phyloP scores from a whole-genome alignment of 2,329 filamentous ascomycete species.

The Aureobasidium sp. region DNA sequence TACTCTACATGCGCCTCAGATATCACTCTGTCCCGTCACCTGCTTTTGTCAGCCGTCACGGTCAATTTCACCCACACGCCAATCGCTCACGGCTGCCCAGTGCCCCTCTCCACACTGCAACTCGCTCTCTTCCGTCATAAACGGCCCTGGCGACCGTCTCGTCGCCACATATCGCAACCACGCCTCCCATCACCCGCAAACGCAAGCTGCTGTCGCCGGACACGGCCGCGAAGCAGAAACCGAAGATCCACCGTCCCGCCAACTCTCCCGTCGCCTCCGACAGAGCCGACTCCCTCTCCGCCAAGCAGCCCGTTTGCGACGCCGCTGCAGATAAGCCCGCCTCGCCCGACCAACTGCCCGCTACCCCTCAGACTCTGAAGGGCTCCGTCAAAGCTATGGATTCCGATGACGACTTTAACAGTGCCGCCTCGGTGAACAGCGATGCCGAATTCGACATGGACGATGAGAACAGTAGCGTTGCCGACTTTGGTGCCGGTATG shows the following conservation, averaged over 20 bases:
- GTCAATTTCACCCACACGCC: not conserved
- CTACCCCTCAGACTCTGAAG: constrained; percentile 41
- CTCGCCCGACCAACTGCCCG: constrained; percentile 33
- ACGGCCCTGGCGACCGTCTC: constrained; percentile 17
- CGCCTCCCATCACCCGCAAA: constrained; percentile 28
- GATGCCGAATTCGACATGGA: constrained; percentile 53
- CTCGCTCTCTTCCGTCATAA: constrained; percentile 22
- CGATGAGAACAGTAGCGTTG: constrained; percentile 64
- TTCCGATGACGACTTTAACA: constrained; percentile 92
- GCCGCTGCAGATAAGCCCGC: constrained; percentile 21
- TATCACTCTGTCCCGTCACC: not conserved
- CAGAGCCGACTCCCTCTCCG: constrained; percentile 14
- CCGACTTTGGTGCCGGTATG: constrained; percentile 37
- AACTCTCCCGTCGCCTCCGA: constrained; percentile 18
- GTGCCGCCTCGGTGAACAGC: constrained; percentile 58
- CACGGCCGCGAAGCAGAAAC: constrained; percentile 16
- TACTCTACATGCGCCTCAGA: not conserved
- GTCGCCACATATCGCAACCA: constrained; percentile 19
- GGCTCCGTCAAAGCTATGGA: constrained; percentile 60
- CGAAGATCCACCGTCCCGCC: not conserved
- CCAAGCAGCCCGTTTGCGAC: constrained; percentile 29
- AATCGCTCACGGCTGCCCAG: not conserved
- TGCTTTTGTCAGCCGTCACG: not conserved
- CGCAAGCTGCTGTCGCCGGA: constrained; percentile 24
- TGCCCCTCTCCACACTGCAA: constrained; percentile 12